Base-by-base conservation (phyloP, 2,329 filamentous ascomycete species). In the Cryoendolithus antarcticus region DNA sequence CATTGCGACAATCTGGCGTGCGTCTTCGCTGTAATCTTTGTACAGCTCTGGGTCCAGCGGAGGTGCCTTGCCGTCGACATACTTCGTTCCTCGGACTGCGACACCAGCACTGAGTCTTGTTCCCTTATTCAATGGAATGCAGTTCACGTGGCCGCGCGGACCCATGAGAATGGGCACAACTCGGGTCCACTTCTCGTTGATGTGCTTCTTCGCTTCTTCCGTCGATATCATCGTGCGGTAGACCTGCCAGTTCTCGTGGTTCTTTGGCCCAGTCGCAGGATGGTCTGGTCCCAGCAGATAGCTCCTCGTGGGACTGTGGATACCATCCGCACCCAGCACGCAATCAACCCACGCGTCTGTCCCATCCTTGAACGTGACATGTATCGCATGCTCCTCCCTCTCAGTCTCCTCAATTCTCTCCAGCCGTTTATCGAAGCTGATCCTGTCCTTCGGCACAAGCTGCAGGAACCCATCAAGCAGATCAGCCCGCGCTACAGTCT, bases 301-400 rank as follows among this genome's bases (percentile, higher is more conserved):
- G 15, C 53, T 55, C 9, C 62, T 57, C 15, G 70, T 61, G 2
- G 60, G 56, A 12, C 68, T 72, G 47, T 69, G 66, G 35, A 74
- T 66, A 30, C 72, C 72, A 50, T 75, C 71, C 1, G 69, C 65
- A 1, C 69, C 71, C 10, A 75, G 60, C 19, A 73, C 48, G 31
- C 72, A 51, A 45, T 74, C 68, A 0, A 66, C 67, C 0, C 53
- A 49, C 0, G 58, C 57, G 2, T 51, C 58, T 0, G 60, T 63
- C 5, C 66, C 69, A 47, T 74, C 71, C n/a, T 60, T 54, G 46
- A 75, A 74, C 21, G 48, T 48, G 1, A 73, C 41, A 10, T 41
- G 50, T 1, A 62, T 53, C 2, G 43, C 38, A 9, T 59, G 48
- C 32, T 53, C 36, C 0, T 52, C 49, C 10, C 60, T 52, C 4